Evolutionary conservation across 2,329 filamentous ascomycete species (phyloP), one percentile per base, ranked within the genome.

Genomic region (Bipolaris zeicola): DNA sequence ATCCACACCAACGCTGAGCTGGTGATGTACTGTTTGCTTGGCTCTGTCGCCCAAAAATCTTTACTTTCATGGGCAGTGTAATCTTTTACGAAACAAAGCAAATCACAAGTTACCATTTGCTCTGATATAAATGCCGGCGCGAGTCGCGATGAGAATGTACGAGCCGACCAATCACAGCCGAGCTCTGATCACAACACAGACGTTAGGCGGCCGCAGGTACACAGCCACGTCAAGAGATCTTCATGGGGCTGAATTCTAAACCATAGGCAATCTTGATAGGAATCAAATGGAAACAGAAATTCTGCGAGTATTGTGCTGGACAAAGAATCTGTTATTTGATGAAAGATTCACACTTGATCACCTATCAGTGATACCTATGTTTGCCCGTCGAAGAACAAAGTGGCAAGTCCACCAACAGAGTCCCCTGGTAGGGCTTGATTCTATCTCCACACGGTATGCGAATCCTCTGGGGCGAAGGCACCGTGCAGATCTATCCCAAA

Each of bases 81-180:
- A 36, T 33, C 11, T n/a, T 36, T n/a, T n/a, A 36, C 10, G 28
- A 13, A 3, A n/a, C 18, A 7, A 26, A 51, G 6, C 10, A 18
- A 6, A 14, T 36, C 3, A 11, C 10, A 5, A 11, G 3, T 3
- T 14, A 6, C 37, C 6, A 36, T 56, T 56, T 8, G 53, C 28
- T 41, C 37, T 28, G 28, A 44, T 20, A 39, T 16, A 3, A 4
- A 18, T 45, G 10, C 36, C 33, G 24, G 33, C n/a, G 18, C n/a
- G 36, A 3, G n/a, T 28, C 20, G 10, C 20, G 14, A 37, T 52
- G 34, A 41, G 34, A 26, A 36, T 43, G 42, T 56, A 56, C 53
- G 53, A 56, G 43, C 7, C 20, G 37, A 37, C 53, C 53, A 56
- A 52, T 56, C 53, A 56, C 26, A 43, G 14, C 11, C 13, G 11